Evolutionary conservation across 495 filamentous ascomycete genomes (phyloP).

Genomic region (Aspergillus nanangensis): DNA sequence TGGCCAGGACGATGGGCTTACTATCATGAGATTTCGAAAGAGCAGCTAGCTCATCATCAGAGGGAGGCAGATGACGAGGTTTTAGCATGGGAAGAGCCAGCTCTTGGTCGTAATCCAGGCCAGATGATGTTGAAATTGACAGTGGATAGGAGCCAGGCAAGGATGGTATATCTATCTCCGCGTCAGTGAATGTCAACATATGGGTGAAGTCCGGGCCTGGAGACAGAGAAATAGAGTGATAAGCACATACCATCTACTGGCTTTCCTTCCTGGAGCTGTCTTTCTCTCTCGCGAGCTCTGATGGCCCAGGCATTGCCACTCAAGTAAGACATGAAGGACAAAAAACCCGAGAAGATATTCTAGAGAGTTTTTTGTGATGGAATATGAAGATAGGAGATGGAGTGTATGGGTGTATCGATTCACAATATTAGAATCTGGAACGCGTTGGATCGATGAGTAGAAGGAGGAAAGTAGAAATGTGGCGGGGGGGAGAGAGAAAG

Average conservation of each 20-base stretch:
- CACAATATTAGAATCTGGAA: no score
- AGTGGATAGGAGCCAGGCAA: no score
- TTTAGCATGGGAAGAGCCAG: constrained; percentile 32
- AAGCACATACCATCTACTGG: no score
- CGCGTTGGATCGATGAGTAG: no score
- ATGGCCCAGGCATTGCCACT: constrained; percentile 31
- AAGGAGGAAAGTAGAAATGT: no score
- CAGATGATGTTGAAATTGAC: no score
- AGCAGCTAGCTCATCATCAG: not conserved
- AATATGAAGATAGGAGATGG: not conserved
- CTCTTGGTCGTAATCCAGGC: constrained; percentile 24
- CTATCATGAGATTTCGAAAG: no score
- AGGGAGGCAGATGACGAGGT: constrained; percentile 9
- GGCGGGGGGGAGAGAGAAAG: not conserved
- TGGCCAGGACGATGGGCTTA: constrained; percentile 4
- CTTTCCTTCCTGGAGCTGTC: constrained; percentile 4
- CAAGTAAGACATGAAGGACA: constrained; percentile 8
- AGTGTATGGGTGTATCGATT: not conserved
- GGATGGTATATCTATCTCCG: no score
- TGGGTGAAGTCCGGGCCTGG: not conserved
- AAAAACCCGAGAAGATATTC: not conserved
- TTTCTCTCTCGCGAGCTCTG: constrained; percentile 12
- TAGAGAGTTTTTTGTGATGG: not conserved
- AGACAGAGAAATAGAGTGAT: not conserved
- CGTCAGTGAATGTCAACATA: not conserved